Percentiles rank a stretch among this genome's conserved stretches.
Evolutionary conservation across 495 filamentous ascomycete genomes (phyloP).

Genomic region (Echria macrotheca): DNA sequence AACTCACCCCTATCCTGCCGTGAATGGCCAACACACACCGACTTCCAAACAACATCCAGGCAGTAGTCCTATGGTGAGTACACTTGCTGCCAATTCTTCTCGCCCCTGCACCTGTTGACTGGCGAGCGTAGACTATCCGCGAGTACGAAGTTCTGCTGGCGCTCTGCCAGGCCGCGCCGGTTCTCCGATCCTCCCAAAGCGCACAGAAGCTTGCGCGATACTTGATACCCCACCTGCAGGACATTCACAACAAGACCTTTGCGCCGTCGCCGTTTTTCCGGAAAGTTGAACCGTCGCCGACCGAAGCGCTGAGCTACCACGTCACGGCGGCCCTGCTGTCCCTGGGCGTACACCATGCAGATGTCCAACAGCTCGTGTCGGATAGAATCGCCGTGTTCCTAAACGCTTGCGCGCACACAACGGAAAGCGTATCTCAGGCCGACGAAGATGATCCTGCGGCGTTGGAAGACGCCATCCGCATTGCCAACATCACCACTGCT

Average conservation of each 20-base stretch:
- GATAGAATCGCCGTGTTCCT: slow-evolving; percentile 63
- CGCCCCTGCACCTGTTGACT: no score
- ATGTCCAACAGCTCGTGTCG: slow-evolving; percentile 56
- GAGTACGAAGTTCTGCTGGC: slow-evolving; percentile 88
- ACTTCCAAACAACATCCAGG: slow-evolving; percentile 27
- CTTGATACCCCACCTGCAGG: slow-evolving; percentile 74
- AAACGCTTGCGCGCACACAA: slow-evolving; percentile 53
- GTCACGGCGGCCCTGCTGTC: slow-evolving; percentile 74
- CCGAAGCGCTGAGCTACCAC: slow-evolving; percentile 76
- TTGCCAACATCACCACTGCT: slow-evolving; percentile 71
- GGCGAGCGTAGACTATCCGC: slow-evolving; percentile 57
- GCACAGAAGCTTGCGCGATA: slow-evolving; percentile 69
- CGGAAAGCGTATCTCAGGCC: slow-evolving; percentile 37
- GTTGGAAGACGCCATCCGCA: slow-evolving; percentile 57
- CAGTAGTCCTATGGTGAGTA: slow-evolving; percentile 46
- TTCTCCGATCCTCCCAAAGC: slow-evolving; percentile 58
- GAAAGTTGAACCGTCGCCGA: slow-evolving; percentile 79
- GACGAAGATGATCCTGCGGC: slow-evolving; percentile 48
- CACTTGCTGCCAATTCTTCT: no score
- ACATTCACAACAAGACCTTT: slow-evolving; percentile 73
- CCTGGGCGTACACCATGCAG: slow-evolving; percentile 62
- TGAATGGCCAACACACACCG: slow-evolving; percentile 29
- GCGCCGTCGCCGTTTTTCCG: slow-evolving; percentile 75
- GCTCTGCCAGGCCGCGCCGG: slow-evolving; percentile 78
- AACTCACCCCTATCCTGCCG: slow-evolving; percentile 22